Conservation (phyloP, 768 basidiomycete species). For the Leccinum broughii region DNA sequence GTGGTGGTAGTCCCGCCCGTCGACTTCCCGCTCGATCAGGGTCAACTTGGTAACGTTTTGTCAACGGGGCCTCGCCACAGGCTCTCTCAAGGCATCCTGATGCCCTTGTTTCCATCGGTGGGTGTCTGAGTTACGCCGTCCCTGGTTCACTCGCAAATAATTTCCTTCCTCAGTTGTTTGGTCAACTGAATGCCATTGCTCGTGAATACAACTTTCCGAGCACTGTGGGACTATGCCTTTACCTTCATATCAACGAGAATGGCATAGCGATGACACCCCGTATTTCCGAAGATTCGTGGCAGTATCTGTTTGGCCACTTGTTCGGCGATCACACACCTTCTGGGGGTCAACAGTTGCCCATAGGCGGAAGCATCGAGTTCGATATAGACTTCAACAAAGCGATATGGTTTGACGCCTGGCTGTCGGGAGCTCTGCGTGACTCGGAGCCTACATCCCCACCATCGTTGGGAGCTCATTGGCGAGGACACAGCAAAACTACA, state of each 20-base stretch:
- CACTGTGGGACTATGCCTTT: constrained; percentile 75
- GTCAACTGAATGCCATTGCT: constrained; percentile 75
- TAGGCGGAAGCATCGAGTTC: constrained; percentile 82
- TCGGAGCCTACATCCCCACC: constrained; percentile 40
- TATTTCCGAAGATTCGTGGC: constrained; percentile 79
- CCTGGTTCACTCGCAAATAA: not conserved
- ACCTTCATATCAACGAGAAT: constrained; percentile 61
- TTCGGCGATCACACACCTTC: constrained; percentile 43
- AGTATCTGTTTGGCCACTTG: constrained; percentile 64
- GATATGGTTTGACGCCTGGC: constrained; percentile 77
- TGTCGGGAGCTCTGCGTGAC: constrained; percentile 51
- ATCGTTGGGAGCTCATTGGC: constrained; percentile 43
- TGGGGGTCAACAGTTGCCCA: constrained; percentile 47
- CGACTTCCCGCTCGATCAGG: constrained; percentile 57
- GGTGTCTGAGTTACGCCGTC: constrained; percentile 6
- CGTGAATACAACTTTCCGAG: constrained; percentile 82
- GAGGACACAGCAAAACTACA: constrained; percentile 54
- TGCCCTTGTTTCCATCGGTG: constrained; percentile 78
- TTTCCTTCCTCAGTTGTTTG: constrained; percentile 56
- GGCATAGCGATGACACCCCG: constrained; percentile 62
- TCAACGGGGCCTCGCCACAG: constrained; percentile 60
- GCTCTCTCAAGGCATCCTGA: constrained; percentile 65
- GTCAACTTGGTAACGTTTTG: constrained; percentile 56
- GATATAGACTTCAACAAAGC: constrained; percentile 79
- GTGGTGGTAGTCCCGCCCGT: constrained; percentile 68